Evolutionary conservation across 2,329 filamentous ascomycete genomes (phyloP).

Genomic region (Colletotrichum sp.): DNA sequence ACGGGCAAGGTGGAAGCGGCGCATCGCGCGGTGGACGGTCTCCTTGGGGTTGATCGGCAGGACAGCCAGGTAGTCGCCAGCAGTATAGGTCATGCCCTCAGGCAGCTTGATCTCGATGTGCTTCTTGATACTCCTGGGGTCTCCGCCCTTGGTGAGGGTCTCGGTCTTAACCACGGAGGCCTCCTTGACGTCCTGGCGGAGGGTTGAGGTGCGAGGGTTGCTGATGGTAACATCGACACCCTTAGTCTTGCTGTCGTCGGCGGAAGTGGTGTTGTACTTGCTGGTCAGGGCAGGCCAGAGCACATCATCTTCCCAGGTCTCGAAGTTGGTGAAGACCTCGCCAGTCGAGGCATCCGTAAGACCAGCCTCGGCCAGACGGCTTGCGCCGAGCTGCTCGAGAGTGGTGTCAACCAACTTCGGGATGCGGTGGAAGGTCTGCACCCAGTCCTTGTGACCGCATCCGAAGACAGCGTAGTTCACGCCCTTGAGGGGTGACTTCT

Average conservation of each 20-base stretch:
- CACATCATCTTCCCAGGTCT: constrained; percentile 67
- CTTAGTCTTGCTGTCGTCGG: constrained; percentile 17
- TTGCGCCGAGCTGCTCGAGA: constrained; percentile 43
- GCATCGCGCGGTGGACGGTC: constrained; percentile 67
- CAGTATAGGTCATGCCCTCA: constrained; percentile 66
- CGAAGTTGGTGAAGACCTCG: constrained; percentile 73
- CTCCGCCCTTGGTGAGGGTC: constrained; percentile 49
- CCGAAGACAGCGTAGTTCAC: constrained; percentile 71
- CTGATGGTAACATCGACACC: constrained; percentile 55
- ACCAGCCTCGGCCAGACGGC: constrained; percentile 50
- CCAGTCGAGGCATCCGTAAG: constrained; percentile 64
- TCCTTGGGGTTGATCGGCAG: constrained; percentile 72
- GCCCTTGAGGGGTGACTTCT: constrained; percentile 46
- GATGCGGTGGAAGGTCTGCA: constrained; percentile 69
- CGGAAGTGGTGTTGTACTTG: constrained; percentile 48
- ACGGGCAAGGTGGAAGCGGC: constrained; percentile 71
- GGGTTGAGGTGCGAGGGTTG: constrained; percentile 57
- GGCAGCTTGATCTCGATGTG: constrained; percentile 75
- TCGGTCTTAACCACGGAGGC: constrained; percentile 60
- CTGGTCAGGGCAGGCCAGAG: constrained; percentile 56
- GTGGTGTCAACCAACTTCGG: constrained; percentile 66
- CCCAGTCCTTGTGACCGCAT: constrained; percentile 62
- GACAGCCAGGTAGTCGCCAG: constrained; percentile 79
- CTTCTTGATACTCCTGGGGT: constrained; percentile 57
- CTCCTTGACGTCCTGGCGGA: constrained; percentile 66